These are phyloP conservation scores for Xylariaceae sp. DNA, from an alignment of 2,329 filamentous ascomycete species.

Conservation along the genomic window DNA sequence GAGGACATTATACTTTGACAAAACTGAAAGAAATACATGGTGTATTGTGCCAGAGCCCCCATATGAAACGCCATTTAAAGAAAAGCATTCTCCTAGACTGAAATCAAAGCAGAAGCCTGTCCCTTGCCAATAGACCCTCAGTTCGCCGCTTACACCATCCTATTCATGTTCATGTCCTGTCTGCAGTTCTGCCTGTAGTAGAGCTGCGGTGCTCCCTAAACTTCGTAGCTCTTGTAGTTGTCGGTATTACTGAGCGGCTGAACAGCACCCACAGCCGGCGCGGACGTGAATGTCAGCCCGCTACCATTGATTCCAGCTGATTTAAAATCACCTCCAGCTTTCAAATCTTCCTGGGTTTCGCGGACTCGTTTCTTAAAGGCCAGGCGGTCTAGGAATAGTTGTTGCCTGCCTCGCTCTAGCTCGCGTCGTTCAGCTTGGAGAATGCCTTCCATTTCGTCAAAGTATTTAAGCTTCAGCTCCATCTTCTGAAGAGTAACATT, in stretches of 20 bases:
- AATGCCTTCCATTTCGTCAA: conserved; percentile 93
- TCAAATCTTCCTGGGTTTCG: conserved; percentile 79
- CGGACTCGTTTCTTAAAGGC: conserved; percentile 87
- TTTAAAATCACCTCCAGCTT: conserved; percentile 57
- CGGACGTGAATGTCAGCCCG: conserved; percentile 59
- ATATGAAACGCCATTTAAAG: conserved; percentile 27
- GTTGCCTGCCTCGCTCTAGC: conserved; percentile 87
- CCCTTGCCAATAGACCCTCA: conserved; percentile 19
- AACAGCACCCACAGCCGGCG: conserved; percentile 50
- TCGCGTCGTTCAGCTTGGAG: conserved; percentile 91
- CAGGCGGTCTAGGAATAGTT: conserved; percentile 90
- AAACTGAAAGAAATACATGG: conserved; percentile 3
- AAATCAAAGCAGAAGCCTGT: conserved; percentile 13
- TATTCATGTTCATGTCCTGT: conserved; percentile 1
- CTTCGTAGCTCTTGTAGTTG: conserved; percentile 63
- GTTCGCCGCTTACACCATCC: conserved; percentile 32
- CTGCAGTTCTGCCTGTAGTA: background rate
- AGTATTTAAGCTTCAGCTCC: conserved; percentile 93
- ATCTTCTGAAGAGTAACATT: conserved; percentile 96
- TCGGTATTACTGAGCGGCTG: conserved; percentile 62
- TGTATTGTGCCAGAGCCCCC: conserved; percentile 15
- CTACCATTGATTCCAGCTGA: conserved; percentile 59
- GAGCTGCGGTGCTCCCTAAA: conserved; percentile 41
- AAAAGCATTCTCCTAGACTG: conserved; percentile 9
- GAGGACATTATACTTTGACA: conserved; percentile 22